These are phyloP conservation scores for Juglanconis sp. DNA, from an alignment of 2,329 filamentous ascomycete genomes.

Conservation along the genomic window DNA sequence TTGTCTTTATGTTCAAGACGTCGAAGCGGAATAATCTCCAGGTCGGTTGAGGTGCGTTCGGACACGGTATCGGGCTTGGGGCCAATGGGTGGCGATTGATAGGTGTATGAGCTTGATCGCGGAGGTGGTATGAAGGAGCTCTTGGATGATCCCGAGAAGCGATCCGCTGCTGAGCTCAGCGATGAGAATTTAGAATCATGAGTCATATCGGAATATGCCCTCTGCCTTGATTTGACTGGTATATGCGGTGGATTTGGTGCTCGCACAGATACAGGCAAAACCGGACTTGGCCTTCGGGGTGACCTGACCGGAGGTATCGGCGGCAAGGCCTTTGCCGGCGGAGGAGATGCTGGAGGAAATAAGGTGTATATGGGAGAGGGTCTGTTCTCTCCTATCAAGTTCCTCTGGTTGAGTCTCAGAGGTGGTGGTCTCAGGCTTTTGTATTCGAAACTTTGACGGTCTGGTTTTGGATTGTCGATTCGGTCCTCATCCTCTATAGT, in stretches of 20 bases:
- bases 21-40: constrained; percentile 19
- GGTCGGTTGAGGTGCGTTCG: background rate
- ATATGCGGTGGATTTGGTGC: background rate
- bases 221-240: constrained; percentile 4
- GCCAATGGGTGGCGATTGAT: background rate
- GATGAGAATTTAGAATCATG: constrained; percentile 12
- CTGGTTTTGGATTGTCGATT: background rate
- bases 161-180: background rate
- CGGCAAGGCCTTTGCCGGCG: constrained; percentile 14
- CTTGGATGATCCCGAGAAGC: constrained; percentile 6
- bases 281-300: background rate
- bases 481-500: background rate
- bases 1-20: constrained; percentile 27
- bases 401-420: background rate
- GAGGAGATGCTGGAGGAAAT: constrained; percentile 12
- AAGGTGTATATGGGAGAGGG: constrained; percentile 12
- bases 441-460: background rate
- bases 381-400: background rate
- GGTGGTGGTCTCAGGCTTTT: background rate
- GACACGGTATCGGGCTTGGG: background rate
- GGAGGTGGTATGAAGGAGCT: background rate
- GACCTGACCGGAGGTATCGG: constrained; percentile 14
- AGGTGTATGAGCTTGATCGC: constrained; percentile 8
- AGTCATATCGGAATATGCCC: constrained; percentile 6
- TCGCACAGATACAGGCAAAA: background rate